These are phyloP conservation scores for Phytophthora pluvialis DNA, from an alignment of 352 stramenopile species.

Conservation along the genomic window DNA sequence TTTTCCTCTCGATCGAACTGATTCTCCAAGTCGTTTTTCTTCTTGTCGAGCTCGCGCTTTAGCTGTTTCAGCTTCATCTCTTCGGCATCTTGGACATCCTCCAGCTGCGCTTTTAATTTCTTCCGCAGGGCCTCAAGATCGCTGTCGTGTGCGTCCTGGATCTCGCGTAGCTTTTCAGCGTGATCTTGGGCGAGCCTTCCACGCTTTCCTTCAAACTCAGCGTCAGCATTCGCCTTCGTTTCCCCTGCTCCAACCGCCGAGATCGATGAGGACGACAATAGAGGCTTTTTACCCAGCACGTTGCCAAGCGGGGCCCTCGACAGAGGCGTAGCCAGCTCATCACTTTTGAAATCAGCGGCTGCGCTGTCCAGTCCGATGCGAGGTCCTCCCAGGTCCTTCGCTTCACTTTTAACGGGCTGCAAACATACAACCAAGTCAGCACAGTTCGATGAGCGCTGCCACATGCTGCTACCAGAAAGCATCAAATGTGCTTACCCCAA, in stretches of 20 bases:
- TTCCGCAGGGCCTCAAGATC: conserved; percentile 46
- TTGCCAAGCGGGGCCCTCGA: conserved; percentile 59
- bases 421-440: background rate
- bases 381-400: conserved; percentile 25
- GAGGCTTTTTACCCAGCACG: conserved; percentile 57
- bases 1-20: conserved; percentile 74
- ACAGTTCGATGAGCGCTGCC: background rate
- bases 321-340: conserved; percentile 38
- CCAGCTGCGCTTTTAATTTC: conserved; percentile 53
- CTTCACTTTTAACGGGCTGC: conserved; percentile 43
- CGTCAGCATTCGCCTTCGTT: conserved; percentile 47
- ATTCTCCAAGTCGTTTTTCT: conserved; percentile 70
- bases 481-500: conserved; percentile 51
- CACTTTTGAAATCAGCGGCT: conserved; percentile 19
- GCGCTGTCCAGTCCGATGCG: conserved; percentile 7
- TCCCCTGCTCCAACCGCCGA: conserved; percentile 33
- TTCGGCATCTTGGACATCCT: conserved; percentile 63
- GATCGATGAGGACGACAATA: conserved; percentile 35
- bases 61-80: conserved; percentile 65
- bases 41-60: conserved; percentile 72
- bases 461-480: background rate
- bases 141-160: conserved; percentile 48
- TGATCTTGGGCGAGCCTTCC: conserved; percentile 55
- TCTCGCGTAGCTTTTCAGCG: conserved; percentile 34
- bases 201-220: conserved; percentile 61